Percentiles rank a stretch among this genome's conserved stretches.
phyloP scores from a whole-genome alignment of 2,329 filamentous ascomycete species.

The Cordyceps tenuipes region DNA sequence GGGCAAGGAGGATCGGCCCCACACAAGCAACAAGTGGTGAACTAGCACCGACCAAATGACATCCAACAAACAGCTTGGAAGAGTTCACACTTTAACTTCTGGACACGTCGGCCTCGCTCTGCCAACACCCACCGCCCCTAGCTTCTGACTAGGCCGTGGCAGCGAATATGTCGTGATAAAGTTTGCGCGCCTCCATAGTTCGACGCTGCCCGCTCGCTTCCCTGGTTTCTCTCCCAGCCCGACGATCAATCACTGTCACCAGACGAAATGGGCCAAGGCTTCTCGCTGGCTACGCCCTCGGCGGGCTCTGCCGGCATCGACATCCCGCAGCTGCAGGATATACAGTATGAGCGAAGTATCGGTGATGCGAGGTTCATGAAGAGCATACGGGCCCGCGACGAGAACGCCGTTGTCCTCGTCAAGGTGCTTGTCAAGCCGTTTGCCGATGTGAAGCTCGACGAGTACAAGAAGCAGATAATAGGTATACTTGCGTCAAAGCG shows the following conservation, averaged over 20 bases:
- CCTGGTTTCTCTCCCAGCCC: not conserved
- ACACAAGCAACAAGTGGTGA: not conserved
- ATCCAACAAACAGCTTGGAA: not conserved
- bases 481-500: conserved; percentile 37
- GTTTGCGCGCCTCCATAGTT: not conserved
- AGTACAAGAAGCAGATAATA: conserved; percentile 69
- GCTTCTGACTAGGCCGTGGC: not conserved
- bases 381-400: conserved; percentile 81
- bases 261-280: conserved; percentile 79
- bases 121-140: not conserved
- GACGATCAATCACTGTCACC: not conserved
- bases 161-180: conserved; percentile 2
- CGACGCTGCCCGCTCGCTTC: not conserved
- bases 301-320: conserved; percentile 91
- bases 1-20: not conserved
- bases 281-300: conserved; percentile 85
- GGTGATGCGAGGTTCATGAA: conserved; percentile 95
- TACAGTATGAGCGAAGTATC: conserved; percentile 86
- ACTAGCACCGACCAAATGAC: not conserved
- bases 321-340: conserved; percentile 79
- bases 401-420: conserved; percentile 84
- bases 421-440: conserved; percentile 95
- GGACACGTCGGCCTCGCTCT: not conserved
- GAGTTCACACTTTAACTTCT: not conserved
- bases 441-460: conserved; percentile 67